Base-by-base conservation (phyloP, 225 moss, liverwort and hornwort species). In the Thuidium tamariscinum region DNA sequence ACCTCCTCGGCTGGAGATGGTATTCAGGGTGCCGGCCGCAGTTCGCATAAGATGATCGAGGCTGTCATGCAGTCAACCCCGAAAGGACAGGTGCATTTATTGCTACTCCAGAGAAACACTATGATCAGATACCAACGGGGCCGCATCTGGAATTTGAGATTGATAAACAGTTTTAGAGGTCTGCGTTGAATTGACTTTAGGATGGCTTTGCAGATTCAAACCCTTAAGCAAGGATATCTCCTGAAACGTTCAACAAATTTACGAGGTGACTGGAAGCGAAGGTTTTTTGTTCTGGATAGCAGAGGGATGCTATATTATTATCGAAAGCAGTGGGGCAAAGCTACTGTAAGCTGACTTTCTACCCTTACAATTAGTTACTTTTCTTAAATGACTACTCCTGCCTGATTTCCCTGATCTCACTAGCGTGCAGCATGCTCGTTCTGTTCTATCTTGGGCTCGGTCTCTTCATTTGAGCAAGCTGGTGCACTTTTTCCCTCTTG, bases 321-420 rank as follows among this genome's bases (percentile, higher is more conserved):
- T 86, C 92, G 98, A 63, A 98, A 96, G 81, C 98, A 98, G 82
- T 98, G 98, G 98, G 98, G 98, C 75, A 98, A 98, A 88, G 95
- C 98, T 48, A 95, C 96, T 77, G 94, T 94, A 88, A 85, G 93
- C 88, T 80, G 85, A 80, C 67, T 49, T 83, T 55, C 29, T 72
- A 72, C 72, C 72, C 77, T 86, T 63, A 67, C 36, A 70, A 51
- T 70, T 74, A 82, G 80, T 37, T 75, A 63, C 48, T 30, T 82
- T 36, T 22, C n/a, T 49, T 41, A 57, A 57, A 42, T 59, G 41
- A 78, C 22, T 48, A 51, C 17, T 81, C 52, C 64, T 87, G 63
- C 66, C 54, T 73, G 57, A 66, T 78, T 81, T 71, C 77, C 59
- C 36, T 73, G 91, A 74, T 87, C 60, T n/a, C 44, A 81, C 15